Evolutionary conservation across 179 eudicot genomes (phyloP), one percentile per base, ranked within the genome.

Genomic region (Gypsophila paniculata): DNA sequence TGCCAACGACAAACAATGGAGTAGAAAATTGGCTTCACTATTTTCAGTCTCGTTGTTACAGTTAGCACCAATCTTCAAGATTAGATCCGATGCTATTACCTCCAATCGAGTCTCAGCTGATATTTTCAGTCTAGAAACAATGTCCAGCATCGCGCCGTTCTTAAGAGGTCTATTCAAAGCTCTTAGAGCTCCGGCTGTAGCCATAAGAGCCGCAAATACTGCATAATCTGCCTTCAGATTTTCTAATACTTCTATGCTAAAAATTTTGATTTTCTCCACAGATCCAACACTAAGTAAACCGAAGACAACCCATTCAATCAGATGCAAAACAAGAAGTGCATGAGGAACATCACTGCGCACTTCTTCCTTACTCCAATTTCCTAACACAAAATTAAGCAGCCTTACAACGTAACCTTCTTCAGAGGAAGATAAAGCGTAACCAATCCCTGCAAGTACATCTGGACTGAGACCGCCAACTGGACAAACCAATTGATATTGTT

Each of bases 151-250:
- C 46, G 72, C 75, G 61, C 73, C 81, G 62, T 70, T 82, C 59
- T 76, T 74, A 62, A 74, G 73, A 64, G 85, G 86, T 79, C 86
- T 84, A 75, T 69, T 87, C 13, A 78, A 73, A 72, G 88, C 88
- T 77, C 96, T 87, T 65, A 91, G 78, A 42, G 85, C 91, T 61
- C 99, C 99, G 49, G 87, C 97, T 36, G 99, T 83, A 74, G 86
- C 96, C 97, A 94, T 91, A 71, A 90, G 80, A 39, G 78, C 71
- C 51, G 89, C 81, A 85, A 84, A 85, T 17, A 77, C 21, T 66
- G 87, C 82, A 79, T 82, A 75, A 49, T 62, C 32, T 61, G 79
- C 68, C 32, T 82, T 78, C 51, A 80, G 65, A 76, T 75, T 83
- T 77, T 78, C 88, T 52, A 88, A 74, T 69, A 80, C 75, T 61